Conservation (phyloP, 345 rosid genomes). For the Viola odorata region DNA sequence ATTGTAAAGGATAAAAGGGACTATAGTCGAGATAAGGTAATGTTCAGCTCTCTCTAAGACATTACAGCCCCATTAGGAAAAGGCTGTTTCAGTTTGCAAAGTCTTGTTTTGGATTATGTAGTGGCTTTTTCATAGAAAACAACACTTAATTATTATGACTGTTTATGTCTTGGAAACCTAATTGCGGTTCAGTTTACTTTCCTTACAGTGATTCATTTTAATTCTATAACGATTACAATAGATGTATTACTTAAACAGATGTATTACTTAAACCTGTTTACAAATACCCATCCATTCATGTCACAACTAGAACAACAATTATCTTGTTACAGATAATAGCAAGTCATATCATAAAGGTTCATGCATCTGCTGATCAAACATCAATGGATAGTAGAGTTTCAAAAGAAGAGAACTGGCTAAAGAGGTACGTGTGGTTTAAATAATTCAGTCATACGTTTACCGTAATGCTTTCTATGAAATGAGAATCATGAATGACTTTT, state of each 20-base stretch:
- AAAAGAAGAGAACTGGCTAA: constrained; percentile 92
- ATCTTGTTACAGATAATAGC: constrained; percentile 65
- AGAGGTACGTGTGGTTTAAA: constrained; percentile 43
- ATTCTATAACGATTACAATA: too few relatives aligned
- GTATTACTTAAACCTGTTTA: not conserved
- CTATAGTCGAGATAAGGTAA: constrained; percentile 83
- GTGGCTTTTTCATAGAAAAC: too few relatives aligned
- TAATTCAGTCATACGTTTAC: not conserved
- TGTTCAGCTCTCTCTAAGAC: not conserved
- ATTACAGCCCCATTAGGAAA: too few relatives aligned
- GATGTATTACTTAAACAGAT: not conserved
- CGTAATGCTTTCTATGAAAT: constrained; percentile 5
- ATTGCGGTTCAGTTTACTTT: too few relatives aligned
- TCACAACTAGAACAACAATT: not conserved
- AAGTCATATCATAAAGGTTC: constrained; percentile 85
- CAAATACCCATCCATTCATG: not conserved
- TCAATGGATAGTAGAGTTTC: constrained; percentile 44
- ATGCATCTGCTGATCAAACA: constrained; percentile 74
- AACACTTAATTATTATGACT: too few relatives aligned
- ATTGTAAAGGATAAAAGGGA: constrained; percentile 90
- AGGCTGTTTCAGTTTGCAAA: too few relatives aligned
- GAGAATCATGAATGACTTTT: constrained; percentile 10
- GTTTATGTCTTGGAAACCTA: too few relatives aligned
- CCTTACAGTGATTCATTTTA: too few relatives aligned
- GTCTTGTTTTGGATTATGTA: too few relatives aligned